Percentiles rank a stretch among this genome's conserved stretches.
Evolutionary conservation across 768 basidiomycete species (phyloP).

Genomic region (Tylopilus vinaceipallidus): DNA sequence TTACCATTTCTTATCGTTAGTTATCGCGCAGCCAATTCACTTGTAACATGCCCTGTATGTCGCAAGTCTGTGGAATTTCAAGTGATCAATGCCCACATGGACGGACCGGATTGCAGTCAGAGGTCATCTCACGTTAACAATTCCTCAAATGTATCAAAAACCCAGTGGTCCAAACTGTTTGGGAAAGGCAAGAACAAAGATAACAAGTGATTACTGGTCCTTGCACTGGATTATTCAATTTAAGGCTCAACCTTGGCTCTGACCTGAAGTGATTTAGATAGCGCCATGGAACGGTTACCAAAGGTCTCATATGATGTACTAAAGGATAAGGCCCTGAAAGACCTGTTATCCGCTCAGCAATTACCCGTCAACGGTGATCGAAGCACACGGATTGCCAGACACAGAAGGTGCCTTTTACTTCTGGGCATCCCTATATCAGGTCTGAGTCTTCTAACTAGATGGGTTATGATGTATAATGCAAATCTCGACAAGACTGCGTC

Average conservation of each 20-base stretch:
- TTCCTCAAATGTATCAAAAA: slow-evolving; percentile 25
- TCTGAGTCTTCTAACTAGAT: slow-evolving; percentile 39
- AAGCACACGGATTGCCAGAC: slow-evolving; percentile 49
- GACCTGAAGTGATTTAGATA: slow-evolving; percentile 29
- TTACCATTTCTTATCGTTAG: neutral
- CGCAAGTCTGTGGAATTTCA: slow-evolving; percentile 41
- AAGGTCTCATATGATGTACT: slow-evolving; percentile 64
- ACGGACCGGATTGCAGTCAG: slow-evolving; percentile 47
- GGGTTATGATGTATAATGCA: slow-evolving; percentile 68
- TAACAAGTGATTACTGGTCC: slow-evolving; percentile 15
- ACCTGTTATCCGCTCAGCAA: slow-evolving; percentile 50
- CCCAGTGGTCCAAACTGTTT: slow-evolving; percentile 46
- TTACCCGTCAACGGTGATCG: slow-evolving; percentile 55
- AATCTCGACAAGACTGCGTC: slow-evolving; percentile 59
- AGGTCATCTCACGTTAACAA: slow-evolving; percentile 17
- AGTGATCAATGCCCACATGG: slow-evolving; percentile 64
- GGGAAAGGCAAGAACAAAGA: slow-evolving; percentile 44
- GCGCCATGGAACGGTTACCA: slow-evolving; percentile 47
- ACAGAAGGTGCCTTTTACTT: slow-evolving; percentile 48
- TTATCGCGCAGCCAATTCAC: slow-evolving; percentile 27
- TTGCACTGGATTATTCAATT: neutral
- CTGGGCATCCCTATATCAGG: too few species aligned
- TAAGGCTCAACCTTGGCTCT: slow-evolving; percentile 17
- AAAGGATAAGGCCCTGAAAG: slow-evolving; percentile 58
- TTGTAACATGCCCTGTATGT: slow-evolving; percentile 67